Evolutionary conservation across 495 filamentous ascomycete genomes (phyloP).

Genomic region (Penicillium herquei): DNA sequence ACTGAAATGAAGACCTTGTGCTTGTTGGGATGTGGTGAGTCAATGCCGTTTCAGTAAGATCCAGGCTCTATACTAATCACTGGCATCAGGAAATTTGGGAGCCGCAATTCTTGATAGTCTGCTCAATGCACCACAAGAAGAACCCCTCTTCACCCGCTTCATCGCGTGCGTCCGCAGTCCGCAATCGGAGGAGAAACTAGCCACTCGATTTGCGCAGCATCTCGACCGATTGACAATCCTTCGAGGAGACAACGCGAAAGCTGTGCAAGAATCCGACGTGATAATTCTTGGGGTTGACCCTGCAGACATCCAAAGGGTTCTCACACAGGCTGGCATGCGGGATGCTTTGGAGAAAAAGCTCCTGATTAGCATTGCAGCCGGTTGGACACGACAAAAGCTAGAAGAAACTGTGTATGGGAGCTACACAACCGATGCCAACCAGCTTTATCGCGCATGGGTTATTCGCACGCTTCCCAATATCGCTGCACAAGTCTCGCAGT

Average conservation of each 20-base stretch:
- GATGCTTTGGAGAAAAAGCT: conserved; percentile 30
- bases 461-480: conserved; percentile 42
- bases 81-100: conserved; percentile 35
- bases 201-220: conserved; percentile 16
- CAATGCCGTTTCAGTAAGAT: not conserved
- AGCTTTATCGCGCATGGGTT: conserved; percentile 21
- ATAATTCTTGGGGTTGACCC: conserved; percentile 37
- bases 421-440: conserved; percentile 12
- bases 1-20: conserved; percentile 24
- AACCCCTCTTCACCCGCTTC: conserved; percentile 23
- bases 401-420: conserved; percentile 29
- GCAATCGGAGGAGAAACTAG: conserved; percentile 17
- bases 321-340: conserved; percentile 23
- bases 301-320: conserved; percentile 21
- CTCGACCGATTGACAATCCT: conserved; percentile 15
- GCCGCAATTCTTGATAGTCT: conserved; percentile 36
- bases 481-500: conserved; percentile 36
- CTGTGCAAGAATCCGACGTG: conserved; percentile 23
- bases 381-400: conserved; percentile 34
- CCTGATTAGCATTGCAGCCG: conserved; percentile 44
- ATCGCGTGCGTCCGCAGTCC: conserved; percentile 36
- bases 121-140: conserved; percentile 10
- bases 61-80: not conserved
- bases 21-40: conserved; percentile 39
- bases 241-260: conserved; percentile 17